Conservation (phyloP, 805 yeast species). For the Saturnispora hagleri region DNA sequence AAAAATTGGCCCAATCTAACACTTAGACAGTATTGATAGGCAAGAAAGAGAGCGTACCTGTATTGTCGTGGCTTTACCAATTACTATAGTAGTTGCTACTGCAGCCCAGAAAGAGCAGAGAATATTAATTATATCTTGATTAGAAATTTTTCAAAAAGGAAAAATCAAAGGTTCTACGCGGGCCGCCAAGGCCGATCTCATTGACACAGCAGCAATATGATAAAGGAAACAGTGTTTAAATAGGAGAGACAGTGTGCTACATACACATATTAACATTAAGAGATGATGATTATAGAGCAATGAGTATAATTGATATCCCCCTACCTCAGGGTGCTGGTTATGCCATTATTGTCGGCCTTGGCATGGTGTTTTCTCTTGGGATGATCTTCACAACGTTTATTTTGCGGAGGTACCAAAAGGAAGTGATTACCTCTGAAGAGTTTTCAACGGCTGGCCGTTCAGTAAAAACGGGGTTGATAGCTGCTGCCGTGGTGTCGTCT, state of each 20-base stretch:
- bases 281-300: not conserved
- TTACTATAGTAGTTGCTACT: too few species aligned
- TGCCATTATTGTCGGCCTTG: conserved; percentile 83
- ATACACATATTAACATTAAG: not conserved
- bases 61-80: too few species aligned
- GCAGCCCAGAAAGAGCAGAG: not conserved
- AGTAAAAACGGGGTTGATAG: conserved; percentile 74
- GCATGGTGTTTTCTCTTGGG: conserved; percentile 57
- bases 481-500: conserved; percentile 84
- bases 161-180: not conserved
- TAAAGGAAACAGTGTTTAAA: not conserved
- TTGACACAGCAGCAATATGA: not conserved
- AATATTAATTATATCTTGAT: not conserved
- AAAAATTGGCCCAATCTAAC: not conserved
- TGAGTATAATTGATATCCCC: conserved; percentile 3
- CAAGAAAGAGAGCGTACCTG: too few species aligned
- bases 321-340: conserved; percentile 74
- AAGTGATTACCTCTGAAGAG: conserved; percentile 86
- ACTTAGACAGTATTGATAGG: too few species aligned
- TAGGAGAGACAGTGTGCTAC: not conserved
- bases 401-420: conserved; percentile 71
- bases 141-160: not conserved
- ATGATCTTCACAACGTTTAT: conserved; percentile 71
- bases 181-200: not conserved
- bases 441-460: conserved; percentile 89